A percentile compares a stretch with the other conserved stretches of the same genome.
These are phyloP conservation scores for Russula compacta DNA, from an alignment of 768 basidiomycete genomes.

Conservation along the genomic window DNA sequence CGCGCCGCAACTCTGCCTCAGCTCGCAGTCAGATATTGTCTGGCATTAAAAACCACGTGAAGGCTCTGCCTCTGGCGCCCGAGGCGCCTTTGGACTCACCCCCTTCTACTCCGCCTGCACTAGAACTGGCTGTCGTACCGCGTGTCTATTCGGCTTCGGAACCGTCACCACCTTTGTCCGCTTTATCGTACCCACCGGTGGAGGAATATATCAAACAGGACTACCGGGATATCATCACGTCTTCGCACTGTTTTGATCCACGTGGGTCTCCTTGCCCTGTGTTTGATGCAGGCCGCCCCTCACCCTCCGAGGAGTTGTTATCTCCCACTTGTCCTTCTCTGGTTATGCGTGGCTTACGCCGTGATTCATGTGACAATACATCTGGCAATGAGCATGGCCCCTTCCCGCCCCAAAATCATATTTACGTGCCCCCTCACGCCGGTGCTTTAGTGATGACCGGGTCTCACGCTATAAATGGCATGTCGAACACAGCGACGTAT, in stretches of 20 bases:
- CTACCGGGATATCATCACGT: background rate
- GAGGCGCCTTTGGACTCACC: conserved; percentile 19
- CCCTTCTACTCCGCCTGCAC: conserved; percentile 23
- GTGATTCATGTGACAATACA: conserved; percentile 9
- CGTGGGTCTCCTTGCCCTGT: conserved; percentile 13
- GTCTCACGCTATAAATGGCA: conserved; percentile 7
- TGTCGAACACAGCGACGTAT: conserved; percentile 8
- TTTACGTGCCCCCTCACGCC: conserved; percentile 11
- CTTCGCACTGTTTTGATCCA: conserved; percentile 15
- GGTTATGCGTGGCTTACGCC: conserved; percentile 7
- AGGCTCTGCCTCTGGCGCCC: conserved; percentile 7
- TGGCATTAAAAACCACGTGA: conserved; percentile 15
- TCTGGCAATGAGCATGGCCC: conserved; percentile 9
- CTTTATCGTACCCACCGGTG: conserved; percentile 9
- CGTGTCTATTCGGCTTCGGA: conserved; percentile 7
- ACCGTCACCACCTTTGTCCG: conserved; percentile 9
- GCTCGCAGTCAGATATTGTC: conserved; percentile 28
- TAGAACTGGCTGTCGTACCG: conserved; percentile 19
- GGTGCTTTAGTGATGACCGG: conserved; percentile 14
- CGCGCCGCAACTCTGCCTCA: conserved; percentile 50
- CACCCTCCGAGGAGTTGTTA: conserved; percentile 3
- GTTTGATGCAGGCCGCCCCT: background rate
- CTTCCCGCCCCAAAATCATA: conserved; percentile 4
- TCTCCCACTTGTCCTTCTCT: conserved; percentile 2
- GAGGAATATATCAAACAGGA: conserved; percentile 17